These are phyloP conservation scores for Emergomyces orientalis DNA, from an alignment of 2,329 filamentous ascomycete genomes.

Conservation along the genomic window DNA sequence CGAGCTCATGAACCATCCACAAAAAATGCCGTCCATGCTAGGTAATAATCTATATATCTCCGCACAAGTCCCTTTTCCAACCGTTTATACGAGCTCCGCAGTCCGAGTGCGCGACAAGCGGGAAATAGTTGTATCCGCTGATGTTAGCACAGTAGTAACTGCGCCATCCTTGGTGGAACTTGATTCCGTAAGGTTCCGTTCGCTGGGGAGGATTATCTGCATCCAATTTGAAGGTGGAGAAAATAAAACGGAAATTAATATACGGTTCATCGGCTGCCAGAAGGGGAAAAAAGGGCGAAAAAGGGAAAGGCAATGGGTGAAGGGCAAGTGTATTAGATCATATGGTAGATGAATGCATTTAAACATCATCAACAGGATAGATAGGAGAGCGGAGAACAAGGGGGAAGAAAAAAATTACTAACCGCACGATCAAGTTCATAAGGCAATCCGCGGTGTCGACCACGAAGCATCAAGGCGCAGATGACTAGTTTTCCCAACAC, in stretches of 20 bases:
- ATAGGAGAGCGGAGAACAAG: background rate
- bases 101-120: background rate
- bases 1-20: background rate
- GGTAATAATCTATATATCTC: background rate
- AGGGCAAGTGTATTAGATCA: background rate
- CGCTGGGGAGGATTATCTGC: constrained; percentile 6
- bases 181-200: constrained; percentile 1
- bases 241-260: background rate
- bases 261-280: background rate
- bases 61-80: background rate
- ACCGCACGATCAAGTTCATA: constrained; percentile 44
- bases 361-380: background rate
- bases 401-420: background rate
- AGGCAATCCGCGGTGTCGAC: constrained; percentile 46
- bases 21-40: background rate
- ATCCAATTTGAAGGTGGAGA: background rate
- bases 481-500: constrained; percentile 45
- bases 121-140: background rate
- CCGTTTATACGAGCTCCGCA: background rate
- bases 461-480: constrained; percentile 47
- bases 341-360: background rate
- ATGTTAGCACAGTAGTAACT: background rate
- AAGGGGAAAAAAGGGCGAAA: background rate
- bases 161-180: background rate
- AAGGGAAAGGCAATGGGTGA: background rate